Base-by-base conservation (phyloP, 2,329 filamentous ascomycete species). In the Orbilia ellipsospora region DNA sequence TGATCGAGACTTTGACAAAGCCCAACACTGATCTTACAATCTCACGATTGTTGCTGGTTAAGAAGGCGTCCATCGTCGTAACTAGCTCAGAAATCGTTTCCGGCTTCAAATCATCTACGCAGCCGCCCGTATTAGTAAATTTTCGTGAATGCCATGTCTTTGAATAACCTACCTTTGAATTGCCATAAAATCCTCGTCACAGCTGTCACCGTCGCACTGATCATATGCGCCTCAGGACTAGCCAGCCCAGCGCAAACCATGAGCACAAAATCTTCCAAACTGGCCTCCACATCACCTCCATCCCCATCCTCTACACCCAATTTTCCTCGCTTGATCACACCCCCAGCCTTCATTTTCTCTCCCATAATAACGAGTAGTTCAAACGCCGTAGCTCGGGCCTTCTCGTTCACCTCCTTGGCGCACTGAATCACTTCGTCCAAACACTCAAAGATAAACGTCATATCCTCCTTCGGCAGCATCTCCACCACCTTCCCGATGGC, bases 241-340 rank as follows among this genome's bases (percentile, higher is more conserved):
- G 94, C 95, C 63, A 99, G 87, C 83, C 95, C 95, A 57, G 95
- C 95, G 78, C 92, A 96, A 31, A 98, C 92, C 95, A 99, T 99
- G 66, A 94, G 97, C 84, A 98, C 92, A 83, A 93, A 98, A 82
- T 98, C 95, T 80, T 98, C 94, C 44, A 99, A 88, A 50, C 88
- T 94, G 18, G 95, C 94, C 1, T 88, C 86, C 2, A 90, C 93
- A 36, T 90, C 85, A 1, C 92, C 90, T 0, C 93, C 91, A 2
- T 92, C 90, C 81, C 96, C 90, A 56, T 88, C 84, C 2, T 92
- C 88, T 81, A 94, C 90, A 1, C 92, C 88, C 1, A 97, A 91
- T 81, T 94, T 92, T 79, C 88, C 90, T 82, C 96, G 96, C 80
- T 94, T 87, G 77, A 99, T 95, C 59, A 87, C 85, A 44, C 90